phyloP scores from a whole-genome alignment of 208 protist species.

The Trypanosoma brucei region DNA sequence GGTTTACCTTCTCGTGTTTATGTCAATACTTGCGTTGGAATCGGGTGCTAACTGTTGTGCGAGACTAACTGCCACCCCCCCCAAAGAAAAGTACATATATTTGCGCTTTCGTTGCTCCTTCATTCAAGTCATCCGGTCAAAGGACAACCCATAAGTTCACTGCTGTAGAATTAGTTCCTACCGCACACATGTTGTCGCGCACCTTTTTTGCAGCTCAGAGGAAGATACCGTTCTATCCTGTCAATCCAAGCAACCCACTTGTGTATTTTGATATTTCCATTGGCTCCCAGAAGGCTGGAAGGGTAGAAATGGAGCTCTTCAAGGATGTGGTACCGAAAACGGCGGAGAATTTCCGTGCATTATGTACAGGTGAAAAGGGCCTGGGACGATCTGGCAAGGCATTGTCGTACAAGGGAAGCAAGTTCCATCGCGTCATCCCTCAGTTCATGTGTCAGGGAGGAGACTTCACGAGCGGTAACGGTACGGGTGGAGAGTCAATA shows the following conservation, averaged over 20 bases:
- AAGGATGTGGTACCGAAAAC: conserved; percentile 91
- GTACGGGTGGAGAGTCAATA: conserved; percentile 91
- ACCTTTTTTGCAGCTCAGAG: conserved; percentile 31
- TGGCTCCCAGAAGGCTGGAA: conserved; percentile 68
- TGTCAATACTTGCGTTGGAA: too few species aligned
- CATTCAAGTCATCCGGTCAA: not conserved
- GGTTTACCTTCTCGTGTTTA: too few species aligned
- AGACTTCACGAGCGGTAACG: conserved; percentile 93
- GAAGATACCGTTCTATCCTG: conserved; percentile 79
- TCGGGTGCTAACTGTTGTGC: too few species aligned
- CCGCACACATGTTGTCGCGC: conserved; percentile 36
- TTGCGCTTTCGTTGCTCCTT: not conserved
- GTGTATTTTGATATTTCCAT: conserved; percentile 94
- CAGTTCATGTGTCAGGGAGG: conserved; percentile 94
- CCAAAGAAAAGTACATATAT: not conserved
- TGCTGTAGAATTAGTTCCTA: not conserved
- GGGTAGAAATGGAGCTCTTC: conserved; percentile 92
- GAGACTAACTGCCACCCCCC: too few species aligned
- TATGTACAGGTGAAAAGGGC: conserved; percentile 92
- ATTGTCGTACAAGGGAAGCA: conserved; percentile 94
- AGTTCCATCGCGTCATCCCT: conserved; percentile 95
- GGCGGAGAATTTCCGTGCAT: conserved; percentile 92
- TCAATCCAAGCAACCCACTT: conserved; percentile 72
- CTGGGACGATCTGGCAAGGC: conserved; percentile 80
- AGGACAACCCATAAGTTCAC: not conserved